Conservation (phyloP, 768 basidiomycete genomes). For the Russula sp. region DNA sequence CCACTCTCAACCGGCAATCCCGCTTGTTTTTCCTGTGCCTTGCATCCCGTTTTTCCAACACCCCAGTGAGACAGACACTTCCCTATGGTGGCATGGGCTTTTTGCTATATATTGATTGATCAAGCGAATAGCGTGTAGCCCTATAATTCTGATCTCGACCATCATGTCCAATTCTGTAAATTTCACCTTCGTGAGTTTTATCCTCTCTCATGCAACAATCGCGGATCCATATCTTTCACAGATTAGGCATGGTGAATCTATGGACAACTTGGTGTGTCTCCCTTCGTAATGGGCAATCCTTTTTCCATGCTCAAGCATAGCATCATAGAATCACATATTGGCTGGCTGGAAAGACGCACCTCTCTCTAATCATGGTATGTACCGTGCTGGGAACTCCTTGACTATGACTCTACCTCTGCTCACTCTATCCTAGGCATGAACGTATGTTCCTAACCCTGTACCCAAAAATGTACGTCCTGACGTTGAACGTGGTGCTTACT, state of each 20-base stretch:
- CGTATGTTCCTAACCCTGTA: slow-evolving; percentile 16
- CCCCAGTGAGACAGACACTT: too few relatives aligned
- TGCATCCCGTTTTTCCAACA: too few relatives aligned
- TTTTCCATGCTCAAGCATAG: neutral
- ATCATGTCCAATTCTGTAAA: slow-evolving; percentile 21
- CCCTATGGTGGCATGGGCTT: too few relatives aligned
- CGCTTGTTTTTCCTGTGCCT: too few relatives aligned
- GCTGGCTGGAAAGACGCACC: slow-evolving; percentile 72
- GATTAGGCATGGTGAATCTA: slow-evolving; percentile 74
- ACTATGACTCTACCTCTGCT: neutral
- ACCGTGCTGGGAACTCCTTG: neutral
- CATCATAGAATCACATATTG: slow-evolving; percentile 43
- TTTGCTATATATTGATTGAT: too few relatives aligned
- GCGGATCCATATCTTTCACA: slow-evolving; percentile 24
- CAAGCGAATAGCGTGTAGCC: neutral
- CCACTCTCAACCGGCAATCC: too few relatives aligned
- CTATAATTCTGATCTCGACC: neutral
- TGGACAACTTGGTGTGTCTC: slow-evolving; percentile 56
- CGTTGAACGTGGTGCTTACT: neutral
- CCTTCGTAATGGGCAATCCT: neutral
- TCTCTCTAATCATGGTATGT: slow-evolving; percentile 63
- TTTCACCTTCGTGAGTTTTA: slow-evolving; percentile 27
- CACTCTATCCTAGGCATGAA: slow-evolving; percentile 28
- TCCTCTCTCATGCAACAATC: neutral
- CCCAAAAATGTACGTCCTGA: neutral